These are phyloP conservation scores for Plasmodium blacklocki DNA, from an alignment of 169 alveolate genomes.

Conservation along the genomic window DNA sequence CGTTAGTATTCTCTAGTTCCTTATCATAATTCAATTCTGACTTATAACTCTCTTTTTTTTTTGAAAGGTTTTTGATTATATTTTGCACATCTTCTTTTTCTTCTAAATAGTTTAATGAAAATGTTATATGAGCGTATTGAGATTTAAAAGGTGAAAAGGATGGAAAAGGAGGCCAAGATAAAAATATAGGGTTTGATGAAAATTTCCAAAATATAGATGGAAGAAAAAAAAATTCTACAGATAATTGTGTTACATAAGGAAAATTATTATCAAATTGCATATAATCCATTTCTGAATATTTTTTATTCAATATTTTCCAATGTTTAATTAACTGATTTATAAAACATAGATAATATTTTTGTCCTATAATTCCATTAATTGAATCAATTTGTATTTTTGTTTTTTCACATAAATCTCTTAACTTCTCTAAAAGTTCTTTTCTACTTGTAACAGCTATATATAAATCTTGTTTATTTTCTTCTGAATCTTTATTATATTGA, in stretches of 20 bases:
- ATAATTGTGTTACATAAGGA: slow-evolving; percentile 43
- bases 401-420: slow-evolving; percentile 45
- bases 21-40: not conserved
- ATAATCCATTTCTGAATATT: slow-evolving; percentile 53
- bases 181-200: slow-evolving; percentile 65
- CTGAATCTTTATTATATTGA: slow-evolving; percentile 39
- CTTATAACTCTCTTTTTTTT: not conserved
- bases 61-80: not conserved
- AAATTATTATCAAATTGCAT: slow-evolving; percentile 69
- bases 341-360: slow-evolving; percentile 64
- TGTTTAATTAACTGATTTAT: slow-evolving; percentile 47
- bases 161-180: slow-evolving; percentile 75
- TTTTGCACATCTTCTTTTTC: not conserved
- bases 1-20: not conserved
- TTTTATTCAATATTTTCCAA: slow-evolving; percentile 62
- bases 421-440: slow-evolving; percentile 27
- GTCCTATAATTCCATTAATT: slow-evolving; percentile 65
- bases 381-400: slow-evolving; percentile 30
- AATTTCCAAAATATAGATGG: slow-evolving; percentile 69
- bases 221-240: slow-evolving; percentile 52
- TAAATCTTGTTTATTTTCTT: slow-evolving; percentile 54
- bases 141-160: slow-evolving; percentile 76
- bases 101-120: slow-evolving; percentile 11
- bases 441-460: slow-evolving; percentile 53
- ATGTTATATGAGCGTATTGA: slow-evolving; percentile 68